phyloP scores from a whole-genome alignment of 768 basidiomycete genomes.

The Pulveroboletus sp. region DNA sequence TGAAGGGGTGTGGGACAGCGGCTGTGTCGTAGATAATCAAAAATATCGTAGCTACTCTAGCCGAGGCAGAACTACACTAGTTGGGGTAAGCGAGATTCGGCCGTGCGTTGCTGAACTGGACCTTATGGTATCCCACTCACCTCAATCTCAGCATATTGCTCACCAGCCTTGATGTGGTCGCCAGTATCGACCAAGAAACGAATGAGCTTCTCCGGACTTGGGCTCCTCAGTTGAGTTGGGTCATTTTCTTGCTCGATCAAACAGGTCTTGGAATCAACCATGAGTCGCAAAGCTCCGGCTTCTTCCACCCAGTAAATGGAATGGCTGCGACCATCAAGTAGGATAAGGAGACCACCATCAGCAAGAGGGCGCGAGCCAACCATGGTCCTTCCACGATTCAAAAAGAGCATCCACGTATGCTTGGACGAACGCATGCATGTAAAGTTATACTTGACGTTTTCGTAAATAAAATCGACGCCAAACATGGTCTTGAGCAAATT shows the following conservation, averaged over 20 bases:
- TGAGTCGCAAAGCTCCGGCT: slow-evolving; percentile 87
- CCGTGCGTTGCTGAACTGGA: too few species aligned
- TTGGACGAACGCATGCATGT: slow-evolving; percentile 89
- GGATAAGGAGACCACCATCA: slow-evolving; percentile 90
- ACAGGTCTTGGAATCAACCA: slow-evolving; percentile 97
- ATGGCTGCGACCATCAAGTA: slow-evolving; percentile 92
- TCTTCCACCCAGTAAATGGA: slow-evolving; percentile 98
- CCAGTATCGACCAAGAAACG: slow-evolving; percentile 95
- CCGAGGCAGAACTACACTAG: too few species aligned
- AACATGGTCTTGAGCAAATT: slow-evolving; percentile 97
- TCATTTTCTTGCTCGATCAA: slow-evolving; percentile 99
- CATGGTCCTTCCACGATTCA: slow-evolving; percentile 91
- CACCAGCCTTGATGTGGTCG: slow-evolving; percentile 94
- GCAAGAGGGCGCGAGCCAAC: slow-evolving; percentile 92
- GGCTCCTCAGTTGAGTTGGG: slow-evolving; percentile 93
- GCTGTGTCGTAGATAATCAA: too few species aligned
- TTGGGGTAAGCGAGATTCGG: too few species aligned
- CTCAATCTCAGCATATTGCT: slow-evolving; percentile 98
- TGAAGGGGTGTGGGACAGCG: too few species aligned
- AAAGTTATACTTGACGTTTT: slow-evolving; percentile 92
- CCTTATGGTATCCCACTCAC: slow-evolving; percentile 40
- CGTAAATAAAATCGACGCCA: slow-evolving; percentile 96
- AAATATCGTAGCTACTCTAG: too few species aligned
- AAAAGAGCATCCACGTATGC: slow-evolving; percentile 89
- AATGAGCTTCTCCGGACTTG: slow-evolving; percentile 94